These are phyloP conservation scores for Trichophyton simii DNA, from an alignment of 2,329 filamentous ascomycete species.

Conservation along the genomic window DNA sequence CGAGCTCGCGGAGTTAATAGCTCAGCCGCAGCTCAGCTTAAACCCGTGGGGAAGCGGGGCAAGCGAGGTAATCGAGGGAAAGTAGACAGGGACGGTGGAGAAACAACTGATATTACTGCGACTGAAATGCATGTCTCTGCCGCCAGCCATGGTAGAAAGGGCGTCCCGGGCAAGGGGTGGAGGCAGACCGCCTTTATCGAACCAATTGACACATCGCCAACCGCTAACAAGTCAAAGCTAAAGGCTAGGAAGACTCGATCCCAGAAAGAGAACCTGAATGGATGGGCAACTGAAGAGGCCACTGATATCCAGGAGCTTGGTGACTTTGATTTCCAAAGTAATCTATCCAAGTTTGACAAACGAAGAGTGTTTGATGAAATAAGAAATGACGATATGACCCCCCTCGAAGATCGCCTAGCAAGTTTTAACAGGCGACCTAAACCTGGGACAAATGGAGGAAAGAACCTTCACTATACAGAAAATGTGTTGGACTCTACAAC, in stretches of 20 bases:
- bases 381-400: constrained; percentile 71
- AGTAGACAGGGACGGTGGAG: constrained; percentile 34
- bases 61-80: constrained; percentile 36
- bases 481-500: constrained; percentile 64
- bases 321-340: constrained; percentile 86
- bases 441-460: constrained; percentile 63
- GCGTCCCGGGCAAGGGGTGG: constrained; percentile 48
- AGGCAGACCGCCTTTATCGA: constrained; percentile 55
- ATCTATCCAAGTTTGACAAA: constrained; percentile 91
- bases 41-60: constrained; percentile 28
- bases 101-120: neutral
- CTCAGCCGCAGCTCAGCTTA: constrained; percentile 17
- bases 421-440: constrained; percentile 62
- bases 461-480: constrained; percentile 83
- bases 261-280: constrained; percentile 52
- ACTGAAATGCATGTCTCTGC: neutral
- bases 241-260: constrained; percentile 34
- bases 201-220: constrained; percentile 33
- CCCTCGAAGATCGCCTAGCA: constrained; percentile 83
- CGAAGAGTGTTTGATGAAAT: constrained; percentile 83
- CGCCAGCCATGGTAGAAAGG: constrained; percentile 28
- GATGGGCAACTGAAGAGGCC: constrained; percentile 91
- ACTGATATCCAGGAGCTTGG: constrained; percentile 87
- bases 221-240: constrained; percentile 24
- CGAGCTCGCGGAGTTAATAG: constrained; percentile 14